Evolutionary conservation across 352 stramenopile genomes (phyloP), one percentile per base, ranked within the genome.

Genomic region (Phytophthora ohioensis): DNA sequence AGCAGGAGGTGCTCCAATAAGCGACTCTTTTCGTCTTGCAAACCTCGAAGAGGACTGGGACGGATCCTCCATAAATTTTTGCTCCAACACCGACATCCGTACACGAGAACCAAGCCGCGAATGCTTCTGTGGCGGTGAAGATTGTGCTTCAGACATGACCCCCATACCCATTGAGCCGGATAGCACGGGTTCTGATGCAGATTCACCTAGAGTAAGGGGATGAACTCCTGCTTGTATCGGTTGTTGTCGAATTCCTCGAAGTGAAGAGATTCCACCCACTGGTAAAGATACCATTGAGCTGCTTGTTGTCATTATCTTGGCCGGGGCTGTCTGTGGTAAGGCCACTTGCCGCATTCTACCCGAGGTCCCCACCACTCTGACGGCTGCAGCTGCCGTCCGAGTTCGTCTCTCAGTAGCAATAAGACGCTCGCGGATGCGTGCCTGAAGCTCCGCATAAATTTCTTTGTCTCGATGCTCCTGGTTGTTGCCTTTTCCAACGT

Each of bases 1-100:
- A 6, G 42, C 34, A 35, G 32, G 45, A 8, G 73, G 81, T 1
- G 75, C 83, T 4, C 83, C 81, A 17, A 90, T 84, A 0, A 78
- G 67, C 3, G 79, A 79, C 7, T 85, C 73, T 43, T 61, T 69
- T 9, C 45, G 72, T 48, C 59, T 56, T 45, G 36, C 72, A 8
- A 56, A 75, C 5, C 48, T 67, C 5, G 27, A 66, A 34, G 52
- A 36, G 32, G 64, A 34, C 12, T 63, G 49, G 2, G 51, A 69
- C 27, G 54, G 41, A 52, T 69, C 54, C 12, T 27, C 39, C 15
- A 66, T 38, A 13, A 66, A 10, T 42, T 67, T 77, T 4, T 67
- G 64, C 48, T 70, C 60, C 45, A 77, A 53, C 13, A 73, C 34
- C 2, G 60, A 77, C n/a, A 69, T 45, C 27, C 65, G 52, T 7